Conservation (phyloP, 345 rosid genomes). For the Capsella bursapastoris region DNA sequence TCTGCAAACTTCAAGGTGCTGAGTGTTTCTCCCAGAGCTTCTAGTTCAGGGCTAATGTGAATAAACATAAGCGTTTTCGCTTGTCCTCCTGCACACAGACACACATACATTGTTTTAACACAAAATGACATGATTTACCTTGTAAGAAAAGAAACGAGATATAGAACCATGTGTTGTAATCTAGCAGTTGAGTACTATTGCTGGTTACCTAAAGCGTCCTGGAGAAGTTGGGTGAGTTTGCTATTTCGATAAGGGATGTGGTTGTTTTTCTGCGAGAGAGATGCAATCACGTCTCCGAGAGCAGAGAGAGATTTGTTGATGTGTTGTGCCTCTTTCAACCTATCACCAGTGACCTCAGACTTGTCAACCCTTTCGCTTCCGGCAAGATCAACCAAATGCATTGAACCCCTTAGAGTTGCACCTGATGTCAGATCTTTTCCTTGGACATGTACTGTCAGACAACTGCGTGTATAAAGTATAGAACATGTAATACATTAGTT, state of each 20-base stretch:
- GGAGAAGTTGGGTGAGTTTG: conserved; percentile 93
- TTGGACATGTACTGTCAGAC: conserved; percentile 92
- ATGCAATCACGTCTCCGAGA: conserved; percentile 88
- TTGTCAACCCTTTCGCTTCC: conserved; percentile 97
- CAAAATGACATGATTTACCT: not conserved
- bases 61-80: conserved; percentile 99
- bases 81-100: conserved; percentile 70
- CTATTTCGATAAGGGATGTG: conserved; percentile 96
- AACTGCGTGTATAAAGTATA: conserved; percentile 52
- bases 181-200: not conserved
- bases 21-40: conserved; percentile 78
- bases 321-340: conserved; percentile 89
- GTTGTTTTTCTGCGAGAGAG: conserved; percentile 81
- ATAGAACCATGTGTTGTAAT: not conserved
- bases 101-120: conserved; percentile 20
- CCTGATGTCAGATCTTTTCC: conserved; percentile 87
- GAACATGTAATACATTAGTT: conserved; percentile 41
- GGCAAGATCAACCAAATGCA: conserved; percentile 97
- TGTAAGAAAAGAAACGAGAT: not conserved
- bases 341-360: conserved; percentile 91
- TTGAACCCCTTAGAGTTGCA: conserved; percentile 65
- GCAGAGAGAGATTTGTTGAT: conserved; percentile 94
- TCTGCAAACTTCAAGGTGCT: conserved; percentile 97
- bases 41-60: conserved; percentile 89
- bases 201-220: conserved; percentile 84